Evolutionary conservation across 176 grass and related monocot species (phyloP).

Genomic region (Alopecurus myosuroides): DNA sequence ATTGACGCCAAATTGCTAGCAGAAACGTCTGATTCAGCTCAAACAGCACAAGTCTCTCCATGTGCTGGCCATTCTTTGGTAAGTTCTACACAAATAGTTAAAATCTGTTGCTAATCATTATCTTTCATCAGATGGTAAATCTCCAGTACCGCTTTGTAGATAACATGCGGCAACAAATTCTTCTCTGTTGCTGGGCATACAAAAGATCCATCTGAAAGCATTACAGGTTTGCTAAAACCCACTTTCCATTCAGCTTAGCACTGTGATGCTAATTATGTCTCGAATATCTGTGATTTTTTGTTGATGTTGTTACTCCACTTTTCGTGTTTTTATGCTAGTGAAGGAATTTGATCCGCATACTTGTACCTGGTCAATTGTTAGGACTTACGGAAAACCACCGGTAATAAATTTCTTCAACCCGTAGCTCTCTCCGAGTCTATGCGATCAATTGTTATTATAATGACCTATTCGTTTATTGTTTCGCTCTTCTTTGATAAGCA

Average conservation of each 20-base stretch:
- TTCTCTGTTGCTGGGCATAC: conserved; percentile 87
- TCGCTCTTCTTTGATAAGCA: background rate
- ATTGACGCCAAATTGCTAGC: conserved; percentile 80
- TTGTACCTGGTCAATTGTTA: conserved; percentile 85
- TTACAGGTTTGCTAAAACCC: conserved; percentile 67
- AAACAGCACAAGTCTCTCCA: conserved; percentile 47
- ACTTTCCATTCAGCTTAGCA: conserved; percentile 20
- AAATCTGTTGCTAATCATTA: conserved; percentile 5
- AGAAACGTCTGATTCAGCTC: conserved; percentile 48
- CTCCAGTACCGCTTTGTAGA: conserved; percentile 40
- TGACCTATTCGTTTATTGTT: conserved; percentile 4
- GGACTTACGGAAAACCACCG: conserved; percentile 89
- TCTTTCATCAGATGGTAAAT: conserved; percentile 5
- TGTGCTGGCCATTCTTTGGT: conserved; percentile 99
- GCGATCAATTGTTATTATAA: background rate
- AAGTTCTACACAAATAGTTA: conserved; percentile 16
- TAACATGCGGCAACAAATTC: conserved; percentile 84
- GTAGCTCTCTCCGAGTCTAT: background rate
- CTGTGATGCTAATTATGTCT: background rate
- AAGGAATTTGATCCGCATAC: conserved; percentile 98
- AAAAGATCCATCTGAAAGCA: conserved; percentile 84
- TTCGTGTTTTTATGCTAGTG: conserved; percentile 62
- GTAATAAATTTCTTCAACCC: conserved; percentile 51
- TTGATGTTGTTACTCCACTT: conserved; percentile 20
- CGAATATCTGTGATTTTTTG: conserved; percentile 20